phyloP scores from a whole-genome alignment of 345 rosid species.

The Gossypium sturtianum region DNA sequence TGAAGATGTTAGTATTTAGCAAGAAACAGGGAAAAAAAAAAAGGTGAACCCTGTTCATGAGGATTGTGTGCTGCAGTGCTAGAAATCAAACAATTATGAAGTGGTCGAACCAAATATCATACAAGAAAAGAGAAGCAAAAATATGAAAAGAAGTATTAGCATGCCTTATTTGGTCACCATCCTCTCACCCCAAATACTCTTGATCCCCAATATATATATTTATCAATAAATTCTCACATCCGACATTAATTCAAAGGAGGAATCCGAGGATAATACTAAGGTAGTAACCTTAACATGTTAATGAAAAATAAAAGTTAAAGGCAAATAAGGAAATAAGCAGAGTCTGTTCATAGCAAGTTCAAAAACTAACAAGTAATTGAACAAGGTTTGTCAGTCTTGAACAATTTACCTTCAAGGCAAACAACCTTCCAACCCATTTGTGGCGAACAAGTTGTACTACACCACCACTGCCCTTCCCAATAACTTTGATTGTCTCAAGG shows the following conservation, averaged over 20 bases:
- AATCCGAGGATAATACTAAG: background rate
- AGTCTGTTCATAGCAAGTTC: background rate
- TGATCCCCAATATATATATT: background rate
- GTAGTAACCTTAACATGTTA: background rate
- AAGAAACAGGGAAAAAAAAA: background rate
- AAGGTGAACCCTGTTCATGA: background rate
- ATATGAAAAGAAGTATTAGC: background rate
- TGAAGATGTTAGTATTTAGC: background rate
- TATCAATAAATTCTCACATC: background rate
- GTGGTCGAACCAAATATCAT: background rate
- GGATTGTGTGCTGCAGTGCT: background rate
- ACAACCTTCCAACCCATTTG: conserved; percentile 82
- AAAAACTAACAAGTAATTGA: background rate
- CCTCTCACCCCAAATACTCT: background rate
- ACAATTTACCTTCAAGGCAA: conserved; percentile 74
- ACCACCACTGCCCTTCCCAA: conserved; percentile 96
- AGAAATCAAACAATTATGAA: conserved; percentile 1
- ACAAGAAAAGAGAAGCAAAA: conserved; percentile 5
- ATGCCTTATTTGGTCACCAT: background rate
- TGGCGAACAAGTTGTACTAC: conserved; percentile 90
- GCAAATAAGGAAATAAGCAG: background rate
- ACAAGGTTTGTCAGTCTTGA: background rate
- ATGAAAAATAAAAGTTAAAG: background rate
- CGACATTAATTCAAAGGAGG: background rate
- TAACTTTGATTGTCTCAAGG: conserved; percentile 86